Base-by-base conservation (phyloP, 805 yeast species). In the Saccharomycopsis sp. region DNA sequence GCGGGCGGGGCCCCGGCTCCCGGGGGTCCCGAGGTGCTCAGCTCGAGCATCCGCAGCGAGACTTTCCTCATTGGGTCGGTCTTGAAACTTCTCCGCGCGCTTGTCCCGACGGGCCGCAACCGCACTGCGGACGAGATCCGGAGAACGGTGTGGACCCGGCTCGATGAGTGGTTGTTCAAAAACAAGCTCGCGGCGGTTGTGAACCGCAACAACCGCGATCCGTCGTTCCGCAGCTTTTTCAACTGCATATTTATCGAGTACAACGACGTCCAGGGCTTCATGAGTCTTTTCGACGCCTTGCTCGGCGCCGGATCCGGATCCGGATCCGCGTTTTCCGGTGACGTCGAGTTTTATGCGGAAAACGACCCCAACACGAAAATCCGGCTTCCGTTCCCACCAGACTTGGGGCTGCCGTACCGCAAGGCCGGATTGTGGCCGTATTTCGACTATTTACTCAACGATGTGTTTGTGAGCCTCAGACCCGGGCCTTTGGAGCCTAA, bases 381-480 rank as follows among this genome's bases (percentile, higher is more conserved):
- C 37, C 57, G 65, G 3, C 65, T 84, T 14, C 75, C 82, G 12
- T 87, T 76, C 64, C 96, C 96, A 0, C 64, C 73, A 4, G 81
- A 78, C 55, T 68, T 90, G 24, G 97, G 97, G 0, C 67, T 68
- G 1, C 73, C 75, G 0, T 79, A 83, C 62, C 77, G 96, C 64
- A 79, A 73, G 34, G 68, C 75, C 16, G 96, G 97, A 1, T 70
- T 90, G 3, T 82, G 91, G 81, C 90, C 94, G 2, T 92, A 91
- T 64, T 68, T 88, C 56, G 92, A 89, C 55, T 90, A 81, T 64
- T 67, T 91, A 14, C 66, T 87, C n/a, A 71, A 78, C 12, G 87
- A 86, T 50, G 81, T 91, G 0, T 81, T 91, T 62, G 79, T 80
- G 2, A 67, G 67, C 29, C 66, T 76, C 12, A 60, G 72, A 34